A percentile compares a stretch with the other conserved stretches of the same genome.
Evolutionary conservation across 305 asterid species (phyloP).

Genomic region (Striga hermonthica): DNA sequence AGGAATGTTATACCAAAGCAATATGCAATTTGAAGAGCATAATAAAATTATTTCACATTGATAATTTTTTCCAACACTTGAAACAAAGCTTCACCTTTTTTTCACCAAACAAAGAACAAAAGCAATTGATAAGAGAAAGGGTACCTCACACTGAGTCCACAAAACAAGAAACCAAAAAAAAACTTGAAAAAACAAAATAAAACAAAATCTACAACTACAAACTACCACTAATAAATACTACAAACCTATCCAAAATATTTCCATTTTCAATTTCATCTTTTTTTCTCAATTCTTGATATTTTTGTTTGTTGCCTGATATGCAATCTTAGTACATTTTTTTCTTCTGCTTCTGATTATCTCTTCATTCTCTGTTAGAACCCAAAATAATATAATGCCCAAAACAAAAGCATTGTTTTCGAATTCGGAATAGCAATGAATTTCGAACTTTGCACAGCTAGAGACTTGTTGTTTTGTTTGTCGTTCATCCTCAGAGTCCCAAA

Average conservation of each 20-base stretch:
- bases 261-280: neutral
- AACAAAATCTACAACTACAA: conserved; percentile 34
- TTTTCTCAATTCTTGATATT: conserved; percentile 22
- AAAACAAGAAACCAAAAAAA: conserved; percentile 20
- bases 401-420: conserved; percentile 37
- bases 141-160: conserved; percentile 26
- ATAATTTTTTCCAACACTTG: neutral
- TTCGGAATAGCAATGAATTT: conserved; percentile 28
- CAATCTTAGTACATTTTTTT: neutral
- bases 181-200: conserved; percentile 10
- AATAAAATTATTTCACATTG: too few relatives aligned
- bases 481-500: conserved; percentile 59
- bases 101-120: conserved; percentile 28
- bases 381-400: conserved; percentile 39
- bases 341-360: conserved; percentile 16
- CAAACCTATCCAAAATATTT: conserved; percentile 13
- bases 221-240: conserved; percentile 31
- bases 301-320: conserved; percentile 7
- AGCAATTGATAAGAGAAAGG: conserved; percentile 20
- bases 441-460: neutral
- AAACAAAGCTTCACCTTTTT: conserved; percentile 34
- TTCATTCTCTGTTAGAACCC: conserved; percentile 46
- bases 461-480: neutral
- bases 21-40: too few relatives aligned
- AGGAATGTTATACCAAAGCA: too few relatives aligned